Conservation (phyloP, 768 basidiomycete genomes). For the Boletus tylopilopsis region DNA sequence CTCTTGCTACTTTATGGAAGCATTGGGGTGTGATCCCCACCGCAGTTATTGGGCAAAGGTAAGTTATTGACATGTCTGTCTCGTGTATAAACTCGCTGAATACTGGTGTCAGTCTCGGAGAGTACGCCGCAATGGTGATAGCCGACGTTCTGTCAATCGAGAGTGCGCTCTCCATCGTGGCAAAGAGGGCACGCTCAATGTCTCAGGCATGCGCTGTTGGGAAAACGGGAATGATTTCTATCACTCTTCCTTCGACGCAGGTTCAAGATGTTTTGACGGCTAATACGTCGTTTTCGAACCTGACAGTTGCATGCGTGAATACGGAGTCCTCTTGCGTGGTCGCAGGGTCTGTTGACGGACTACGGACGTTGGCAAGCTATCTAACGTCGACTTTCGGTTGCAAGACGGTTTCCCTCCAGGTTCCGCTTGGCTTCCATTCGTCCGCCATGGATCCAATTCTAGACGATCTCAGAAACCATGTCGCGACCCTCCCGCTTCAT, state of each 20-base stretch:
- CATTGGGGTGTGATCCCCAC: constrained; percentile 62
- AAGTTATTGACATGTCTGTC: constrained; percentile 10
- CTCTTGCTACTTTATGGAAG: constrained; percentile 60
- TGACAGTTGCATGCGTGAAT: constrained; percentile 62
- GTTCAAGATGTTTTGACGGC: constrained; percentile 35
- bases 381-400: constrained; percentile 36
- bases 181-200: constrained; percentile 56
- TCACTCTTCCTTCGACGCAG: constrained; percentile 37
- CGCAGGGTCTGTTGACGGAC: constrained; percentile 47
- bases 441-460: constrained; percentile 57
- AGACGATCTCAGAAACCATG: constrained; percentile 43
- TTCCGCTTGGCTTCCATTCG: constrained; percentile 67
- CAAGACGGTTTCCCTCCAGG: constrained; percentile 43
- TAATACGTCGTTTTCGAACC: constrained; percentile 31
- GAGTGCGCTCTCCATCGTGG: constrained; percentile 56
- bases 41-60: constrained; percentile 76
- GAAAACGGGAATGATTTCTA: constrained; percentile 59
- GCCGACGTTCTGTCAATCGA: constrained; percentile 55
- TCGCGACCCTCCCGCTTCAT: constrained; percentile 34
- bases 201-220: constrained; percentile 40
- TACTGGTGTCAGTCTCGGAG: constrained; percentile 54
- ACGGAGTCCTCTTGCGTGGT: constrained; percentile 54
- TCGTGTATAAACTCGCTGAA: not conserved
- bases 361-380: constrained; percentile 39
- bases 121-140: constrained; percentile 68